These are phyloP conservation scores for Gliomastix tumulicola DNA, from an alignment of 2,329 filamentous ascomycete species.

Conservation along the genomic window DNA sequence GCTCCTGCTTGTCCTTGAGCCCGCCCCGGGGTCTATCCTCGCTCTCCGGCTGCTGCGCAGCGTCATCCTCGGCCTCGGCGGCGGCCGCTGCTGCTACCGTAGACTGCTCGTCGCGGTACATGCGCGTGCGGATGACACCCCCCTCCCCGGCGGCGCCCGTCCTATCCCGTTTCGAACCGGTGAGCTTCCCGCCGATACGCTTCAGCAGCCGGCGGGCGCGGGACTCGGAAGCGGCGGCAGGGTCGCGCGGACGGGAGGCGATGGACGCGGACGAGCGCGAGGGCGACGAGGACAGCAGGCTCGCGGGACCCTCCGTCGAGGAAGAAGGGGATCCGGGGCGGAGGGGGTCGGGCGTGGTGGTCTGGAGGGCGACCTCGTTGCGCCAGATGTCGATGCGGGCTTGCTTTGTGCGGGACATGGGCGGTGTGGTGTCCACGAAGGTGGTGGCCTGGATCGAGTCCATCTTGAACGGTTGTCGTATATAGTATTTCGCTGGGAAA, in stretches of 20 bases:
- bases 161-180: conserved; percentile 7
- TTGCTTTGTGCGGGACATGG: conserved; percentile 24
- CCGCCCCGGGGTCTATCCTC: conserved; percentile 13
- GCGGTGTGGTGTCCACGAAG: conserved; percentile 6
- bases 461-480: too few species aligned
- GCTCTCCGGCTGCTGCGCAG: conserved; percentile 13
- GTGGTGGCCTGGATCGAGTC: too few species aligned
- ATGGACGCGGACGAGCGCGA: conserved; percentile 7
- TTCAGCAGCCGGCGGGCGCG: conserved; percentile 14
- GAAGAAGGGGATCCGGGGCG: conserved; percentile 21
- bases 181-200: conserved; percentile 16
- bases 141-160: conserved; percentile 6
- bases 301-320: conserved; percentile 23
- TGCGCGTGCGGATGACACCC: conserved; percentile 19
- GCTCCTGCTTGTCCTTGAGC: conserved; percentile 26
- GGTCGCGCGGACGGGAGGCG: too few species aligned
- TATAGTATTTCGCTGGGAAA: too few species aligned
- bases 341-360: conserved; percentile 16
- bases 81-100: conserved; percentile 1
- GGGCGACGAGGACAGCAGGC: conserved; percentile 18
- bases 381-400: conserved; percentile 43
- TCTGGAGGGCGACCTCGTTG: conserved; percentile 34
- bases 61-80: conserved; percentile 11
- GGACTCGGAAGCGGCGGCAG: conserved; percentile 9
- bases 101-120: conserved; percentile 21